phyloP scores from a whole-genome alignment of 345 rosid genomes.

The Salix arbutifolia region DNA sequence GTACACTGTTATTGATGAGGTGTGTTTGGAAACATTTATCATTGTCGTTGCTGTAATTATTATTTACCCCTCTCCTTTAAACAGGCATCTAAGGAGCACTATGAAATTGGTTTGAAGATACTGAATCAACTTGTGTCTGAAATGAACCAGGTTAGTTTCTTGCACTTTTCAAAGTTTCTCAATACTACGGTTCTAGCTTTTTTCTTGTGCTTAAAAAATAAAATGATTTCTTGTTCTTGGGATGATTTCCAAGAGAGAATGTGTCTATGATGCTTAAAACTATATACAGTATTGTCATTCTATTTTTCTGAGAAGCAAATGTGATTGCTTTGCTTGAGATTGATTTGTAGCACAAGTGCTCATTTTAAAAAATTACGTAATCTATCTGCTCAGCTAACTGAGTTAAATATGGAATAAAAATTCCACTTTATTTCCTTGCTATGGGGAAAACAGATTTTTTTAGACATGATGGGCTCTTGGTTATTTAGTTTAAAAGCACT shows the following conservation, averaged over 20 bases:
- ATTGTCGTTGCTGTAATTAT: not conserved
- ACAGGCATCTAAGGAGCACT: slow-evolving; percentile 84
- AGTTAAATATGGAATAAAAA: too few species aligned
- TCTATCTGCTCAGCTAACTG: not conserved
- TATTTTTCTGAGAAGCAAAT: not conserved
- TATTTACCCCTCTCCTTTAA: slow-evolving; percentile 13
- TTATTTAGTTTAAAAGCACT: too few species aligned
- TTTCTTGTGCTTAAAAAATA: not conserved
- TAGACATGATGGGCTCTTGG: too few species aligned
- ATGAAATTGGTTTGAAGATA: slow-evolving; percentile 90
- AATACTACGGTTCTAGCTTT: not conserved
- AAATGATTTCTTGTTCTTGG: not conserved
- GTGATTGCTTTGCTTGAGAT: not conserved
- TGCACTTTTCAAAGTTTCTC: not conserved
- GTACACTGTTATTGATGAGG: not conserved
- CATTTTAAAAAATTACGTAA: not conserved
- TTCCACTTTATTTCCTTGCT: too few species aligned
- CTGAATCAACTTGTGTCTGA: slow-evolving; percentile 94
- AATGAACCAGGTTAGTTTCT: slow-evolving; percentile 83
- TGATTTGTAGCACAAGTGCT: not conserved
- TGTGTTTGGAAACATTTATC: not conserved
- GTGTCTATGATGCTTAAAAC: not conserved
- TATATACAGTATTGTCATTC: not conserved
- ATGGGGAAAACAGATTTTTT: too few species aligned
- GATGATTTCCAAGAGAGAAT: not conserved